These are phyloP conservation scores for Coprinellus micaceus DNA, from an alignment of 768 basidiomycete species.

Conservation along the genomic window DNA sequence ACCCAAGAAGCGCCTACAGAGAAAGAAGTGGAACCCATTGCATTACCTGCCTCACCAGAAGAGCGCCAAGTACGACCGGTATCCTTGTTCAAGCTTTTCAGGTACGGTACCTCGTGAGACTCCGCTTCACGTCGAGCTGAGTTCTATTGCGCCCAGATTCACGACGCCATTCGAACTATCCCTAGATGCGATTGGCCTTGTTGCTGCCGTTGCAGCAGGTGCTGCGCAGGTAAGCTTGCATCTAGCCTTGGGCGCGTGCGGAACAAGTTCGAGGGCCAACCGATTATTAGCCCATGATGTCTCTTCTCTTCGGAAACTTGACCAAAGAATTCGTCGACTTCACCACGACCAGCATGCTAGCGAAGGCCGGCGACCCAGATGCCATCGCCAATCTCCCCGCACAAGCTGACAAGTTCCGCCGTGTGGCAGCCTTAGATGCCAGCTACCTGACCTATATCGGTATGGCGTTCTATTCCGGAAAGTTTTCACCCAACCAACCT, in stretches of 20 bases:
- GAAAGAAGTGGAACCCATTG: background rate
- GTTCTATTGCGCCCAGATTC: slow-evolving; percentile 40
- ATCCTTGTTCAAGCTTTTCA: slow-evolving; percentile 11
- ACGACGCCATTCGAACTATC: slow-evolving; percentile 59
- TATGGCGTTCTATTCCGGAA: too few species aligned
- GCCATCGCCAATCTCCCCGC: slow-evolving; percentile 23
- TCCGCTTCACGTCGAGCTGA: background rate
- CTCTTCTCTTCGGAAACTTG: slow-evolving; percentile 72
- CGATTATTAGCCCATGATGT: slow-evolving; percentile 53
- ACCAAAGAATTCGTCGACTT: slow-evolving; percentile 62
- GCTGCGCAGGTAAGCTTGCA: slow-evolving; percentile 56
- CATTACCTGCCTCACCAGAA: background rate
- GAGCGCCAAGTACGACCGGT: slow-evolving; percentile 9
- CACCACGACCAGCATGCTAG: slow-evolving; percentile 20
- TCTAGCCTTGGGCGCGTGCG: background rate
- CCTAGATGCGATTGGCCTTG: slow-evolving; percentile 58
- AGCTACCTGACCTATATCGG: slow-evolving; percentile 58
- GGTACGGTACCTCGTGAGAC: background rate
- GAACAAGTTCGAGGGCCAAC: background rate
- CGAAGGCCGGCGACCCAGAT: slow-evolving; percentile 20
- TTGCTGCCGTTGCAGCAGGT: slow-evolving; percentile 64
- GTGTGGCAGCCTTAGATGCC: slow-evolving; percentile 48
- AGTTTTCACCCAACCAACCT: too few species aligned
- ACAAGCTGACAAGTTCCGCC: slow-evolving; percentile 37
- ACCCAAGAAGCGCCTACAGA: background rate